phyloP scores from a whole-genome alignment of 805 yeast species.

The Blastobotrys terrestris region DNA sequence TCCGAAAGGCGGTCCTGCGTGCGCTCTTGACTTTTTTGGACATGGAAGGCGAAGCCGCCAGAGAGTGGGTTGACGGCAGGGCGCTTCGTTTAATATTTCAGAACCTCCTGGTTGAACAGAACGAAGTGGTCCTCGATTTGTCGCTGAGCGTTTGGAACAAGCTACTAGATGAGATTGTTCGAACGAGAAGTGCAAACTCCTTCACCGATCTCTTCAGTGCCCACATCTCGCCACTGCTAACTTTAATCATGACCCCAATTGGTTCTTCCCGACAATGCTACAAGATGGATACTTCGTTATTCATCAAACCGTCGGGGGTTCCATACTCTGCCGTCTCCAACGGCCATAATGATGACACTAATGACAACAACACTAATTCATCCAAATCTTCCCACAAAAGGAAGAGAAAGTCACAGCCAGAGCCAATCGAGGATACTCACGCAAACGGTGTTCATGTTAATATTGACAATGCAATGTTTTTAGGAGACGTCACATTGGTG shows the following conservation, averaged over 20 bases:
- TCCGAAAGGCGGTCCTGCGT: constrained; percentile 78
- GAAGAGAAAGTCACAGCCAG: constrained; percentile 43
- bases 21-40: constrained; percentile 70
- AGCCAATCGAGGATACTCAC: constrained; percentile 8
- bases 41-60: constrained; percentile 36
- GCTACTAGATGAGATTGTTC: constrained; percentile 36
- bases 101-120: constrained; percentile 84
- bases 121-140: constrained; percentile 57
- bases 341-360: constrained; percentile 16
- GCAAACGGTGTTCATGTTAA: constrained; percentile 42
- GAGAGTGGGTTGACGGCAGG: constrained; percentile 73
- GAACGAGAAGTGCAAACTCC: constrained; percentile 26
- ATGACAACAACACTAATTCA: constrained; percentile 6
- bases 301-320: constrained; percentile 75
- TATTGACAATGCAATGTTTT: constrained; percentile 86
- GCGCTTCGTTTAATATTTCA: constrained; percentile 75
- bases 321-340: constrained; percentile 26
- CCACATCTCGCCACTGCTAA: constrained; percentile 56
- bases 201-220: constrained; percentile 49
- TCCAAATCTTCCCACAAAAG: constrained; percentile 18
- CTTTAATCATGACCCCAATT: constrained; percentile 83
- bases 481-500: constrained; percentile 84
- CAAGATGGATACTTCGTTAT: constrained; percentile 67
- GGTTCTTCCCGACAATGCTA: constrained; percentile 88
- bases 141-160: constrained; percentile 57